Base-by-base conservation (phyloP, 106 monocot genomes). In the Dioscorea alata region DNA sequence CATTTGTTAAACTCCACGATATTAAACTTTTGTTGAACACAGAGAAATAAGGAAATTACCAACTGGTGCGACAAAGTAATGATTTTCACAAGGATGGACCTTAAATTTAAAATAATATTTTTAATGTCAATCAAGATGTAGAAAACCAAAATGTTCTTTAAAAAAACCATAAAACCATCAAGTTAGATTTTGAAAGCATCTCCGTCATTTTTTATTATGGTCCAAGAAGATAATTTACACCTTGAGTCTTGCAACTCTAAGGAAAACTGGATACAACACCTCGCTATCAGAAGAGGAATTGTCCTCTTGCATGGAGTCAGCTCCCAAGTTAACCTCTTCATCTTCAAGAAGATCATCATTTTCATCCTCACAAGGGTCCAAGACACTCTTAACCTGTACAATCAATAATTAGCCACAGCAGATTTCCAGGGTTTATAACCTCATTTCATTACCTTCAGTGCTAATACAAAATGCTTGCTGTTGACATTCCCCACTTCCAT, bases 281-380 rank as follows among this genome's bases (percentile, higher is more conserved):
- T 99, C 99, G 78, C 81, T 82, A 50, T 91, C 99, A 69, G 90
- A 93, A 67, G 82, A 79, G 16, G 75, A 78, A 63, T 75, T 80
- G 49, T 83, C 70, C 6, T 86, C 86, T 22, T 87, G 78, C 42
- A 50, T 71, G 66, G 87, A 87, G 69, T 80, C 80, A 76, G 61
- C 83, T 75, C 81, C 92, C 76, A 89, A 65, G 70, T 67, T 90
- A 64, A 85, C 69, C 24, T 73, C 78, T 49, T 92, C 88, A 64
- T 80, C 93, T 59, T 85, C 89, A 58, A 60, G 73, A 67, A 69
- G 60, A 33, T 77, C 71, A 42, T 78, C 86, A 74, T 92, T 97
- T 32, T 97, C 89, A 83, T 99, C 99, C 65, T 93, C 99, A 61
- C 99, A 99, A 31, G 99, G 93, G 82, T 99, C 99, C 69, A 99